Conservation (phyloP, 768 basidiomycete species). For the Russula lepida region DNA sequence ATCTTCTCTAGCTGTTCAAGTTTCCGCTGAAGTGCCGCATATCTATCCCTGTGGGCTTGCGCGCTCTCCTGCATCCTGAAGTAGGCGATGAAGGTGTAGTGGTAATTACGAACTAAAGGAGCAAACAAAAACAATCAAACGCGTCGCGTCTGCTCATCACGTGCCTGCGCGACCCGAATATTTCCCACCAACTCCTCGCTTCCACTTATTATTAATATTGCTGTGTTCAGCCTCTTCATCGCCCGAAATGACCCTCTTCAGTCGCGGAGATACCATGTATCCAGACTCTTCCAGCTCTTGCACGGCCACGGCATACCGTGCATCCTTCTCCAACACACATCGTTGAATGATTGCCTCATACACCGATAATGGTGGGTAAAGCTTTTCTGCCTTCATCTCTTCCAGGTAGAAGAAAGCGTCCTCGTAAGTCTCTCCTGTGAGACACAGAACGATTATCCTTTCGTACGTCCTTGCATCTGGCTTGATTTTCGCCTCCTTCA, state of each 20-base stretch:
- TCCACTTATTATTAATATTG: background rate
- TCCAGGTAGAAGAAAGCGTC: conserved; percentile 86
- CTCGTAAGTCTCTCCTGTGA: conserved; percentile 67
- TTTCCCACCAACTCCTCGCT: too few species aligned
- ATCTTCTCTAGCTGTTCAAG: conserved; percentile 55
- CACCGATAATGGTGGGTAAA: conserved; percentile 43
- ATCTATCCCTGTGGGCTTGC: conserved; percentile 34
- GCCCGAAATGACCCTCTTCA: conserved; percentile 29
- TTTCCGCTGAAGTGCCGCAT: conserved; percentile 48
- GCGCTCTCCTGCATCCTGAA: conserved; percentile 1
- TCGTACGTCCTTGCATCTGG: conserved; percentile 58
- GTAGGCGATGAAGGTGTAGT: background rate
- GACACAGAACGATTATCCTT: conserved; percentile 57
- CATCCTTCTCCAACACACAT: conserved; percentile 49
- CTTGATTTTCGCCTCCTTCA: conserved; percentile 47
- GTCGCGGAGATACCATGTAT: conserved; percentile 31
- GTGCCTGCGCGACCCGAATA: background rate
- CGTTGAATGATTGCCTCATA: conserved; percentile 56
- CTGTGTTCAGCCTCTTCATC: conserved; percentile 8
- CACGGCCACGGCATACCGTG: conserved; percentile 53
- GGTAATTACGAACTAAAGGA: background rate
- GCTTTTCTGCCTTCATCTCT: conserved; percentile 65
- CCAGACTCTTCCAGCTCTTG: conserved; percentile 65
- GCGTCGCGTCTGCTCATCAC: conserved; percentile 12
- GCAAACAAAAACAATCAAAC: conserved; percentile 14